Evolutionary conservation across 345 rosid species (phyloP).

Genomic region (Arabidopsis suecica): DNA sequence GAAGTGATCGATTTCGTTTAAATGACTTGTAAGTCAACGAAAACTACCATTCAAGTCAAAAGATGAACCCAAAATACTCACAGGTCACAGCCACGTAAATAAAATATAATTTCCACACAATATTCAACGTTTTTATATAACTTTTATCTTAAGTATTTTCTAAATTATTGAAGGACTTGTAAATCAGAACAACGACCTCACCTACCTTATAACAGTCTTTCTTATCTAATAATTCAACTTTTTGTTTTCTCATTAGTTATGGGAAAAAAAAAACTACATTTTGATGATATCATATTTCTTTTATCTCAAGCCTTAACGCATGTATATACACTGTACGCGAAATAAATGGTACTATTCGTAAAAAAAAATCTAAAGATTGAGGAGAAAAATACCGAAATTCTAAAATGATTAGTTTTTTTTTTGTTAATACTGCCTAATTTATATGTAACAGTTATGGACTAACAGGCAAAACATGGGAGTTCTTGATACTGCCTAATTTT

Average conservation of each 20-base stretch:
- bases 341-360: background rate
- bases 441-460: slow-evolving; percentile 19
- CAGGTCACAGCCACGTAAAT: slow-evolving; percentile 25
- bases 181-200: background rate
- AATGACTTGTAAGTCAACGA: slow-evolving; percentile 42
- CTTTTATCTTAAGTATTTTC: background rate
- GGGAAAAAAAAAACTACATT: background rate
- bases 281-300: background rate
- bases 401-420: too few species aligned
- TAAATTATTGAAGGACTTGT: background rate
- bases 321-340: background rate
- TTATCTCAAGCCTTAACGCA: background rate
- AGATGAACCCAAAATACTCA: slow-evolving; percentile 21
- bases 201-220: background rate
- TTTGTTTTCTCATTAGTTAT: background rate
- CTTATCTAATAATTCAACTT: background rate
- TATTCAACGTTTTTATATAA: background rate
- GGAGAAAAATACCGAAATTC: too few species aligned
- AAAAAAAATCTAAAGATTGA: background rate
- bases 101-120: too few species aligned
- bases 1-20: slow-evolving; percentile 43
- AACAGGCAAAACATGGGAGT: background rate
- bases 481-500: background rate
- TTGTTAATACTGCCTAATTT: background rate
- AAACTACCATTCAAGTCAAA: slow-evolving; percentile 31